A percentile compares a stretch with the other conserved stretches of the same genome.
Evolutionary conservation across 306 rosid genomes (phyloP).

Genomic region (Medicago truncatula): DNA sequence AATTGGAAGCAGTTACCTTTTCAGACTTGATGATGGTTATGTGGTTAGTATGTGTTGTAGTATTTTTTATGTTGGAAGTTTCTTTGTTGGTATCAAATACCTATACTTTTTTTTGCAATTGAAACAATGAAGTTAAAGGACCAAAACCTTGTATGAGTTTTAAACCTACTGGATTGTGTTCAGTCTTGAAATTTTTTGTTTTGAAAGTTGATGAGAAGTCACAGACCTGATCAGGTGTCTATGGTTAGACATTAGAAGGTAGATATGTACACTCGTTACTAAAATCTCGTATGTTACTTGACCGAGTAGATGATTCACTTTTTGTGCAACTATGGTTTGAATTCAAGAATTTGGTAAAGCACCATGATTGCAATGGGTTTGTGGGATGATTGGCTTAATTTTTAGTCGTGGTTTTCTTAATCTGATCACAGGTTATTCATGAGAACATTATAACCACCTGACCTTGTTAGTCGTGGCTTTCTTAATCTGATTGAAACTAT

Average conservation of each 20-base stretch:
- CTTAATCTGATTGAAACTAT: neutral
- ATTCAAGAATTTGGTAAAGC: conserved; percentile 15
- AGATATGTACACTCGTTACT: conserved; percentile 22
- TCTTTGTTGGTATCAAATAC: conserved; percentile 19
- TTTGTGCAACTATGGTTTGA: conserved; percentile 29
- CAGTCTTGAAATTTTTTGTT: conserved; percentile 17
- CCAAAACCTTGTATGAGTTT: conserved; percentile 18
- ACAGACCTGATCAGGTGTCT: conserved; percentile 3
- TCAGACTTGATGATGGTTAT: conserved; percentile 94
- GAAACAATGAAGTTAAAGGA: conserved; percentile 21
- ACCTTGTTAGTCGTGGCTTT: neutral
- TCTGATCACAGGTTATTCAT: conserved; percentile 21
- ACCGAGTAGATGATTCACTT: conserved; percentile 18
- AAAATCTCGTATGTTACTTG: conserved; percentile 17
- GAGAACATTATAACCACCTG: conserved; percentile 9
- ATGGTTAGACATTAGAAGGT: conserved; percentile 18
- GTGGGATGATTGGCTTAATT: conserved; percentile 25
- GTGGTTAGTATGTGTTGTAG: conserved; percentile 78
- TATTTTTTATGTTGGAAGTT: conserved; percentile 9
- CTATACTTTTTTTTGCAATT: conserved; percentile 3
- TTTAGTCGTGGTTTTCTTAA: neutral
- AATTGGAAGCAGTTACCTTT: conserved; percentile 98
- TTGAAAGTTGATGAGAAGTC: conserved; percentile 28
- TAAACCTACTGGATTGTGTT: neutral
- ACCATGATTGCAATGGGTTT: neutral